phyloP scores from a whole-genome alignment of 768 basidiomycete genomes.

The Neoboletus magnificus region DNA sequence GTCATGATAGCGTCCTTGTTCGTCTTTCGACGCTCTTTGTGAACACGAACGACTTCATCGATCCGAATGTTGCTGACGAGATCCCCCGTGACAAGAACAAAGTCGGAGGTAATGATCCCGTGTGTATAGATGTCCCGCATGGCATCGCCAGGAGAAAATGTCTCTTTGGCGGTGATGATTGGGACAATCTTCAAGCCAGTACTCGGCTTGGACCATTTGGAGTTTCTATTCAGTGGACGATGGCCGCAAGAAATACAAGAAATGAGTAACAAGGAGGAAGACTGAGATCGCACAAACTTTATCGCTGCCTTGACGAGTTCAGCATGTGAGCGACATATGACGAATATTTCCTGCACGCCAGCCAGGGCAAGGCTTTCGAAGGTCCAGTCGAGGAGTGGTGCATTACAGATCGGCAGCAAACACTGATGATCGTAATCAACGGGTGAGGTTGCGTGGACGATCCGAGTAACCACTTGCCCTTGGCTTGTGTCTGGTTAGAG shows the following conservation, averaged over 20 bases:
- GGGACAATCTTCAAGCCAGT: conserved; percentile 81
- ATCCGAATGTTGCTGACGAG: conserved; percentile 92
- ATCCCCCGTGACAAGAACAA: conserved; percentile 88
- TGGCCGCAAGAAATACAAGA: background rate
- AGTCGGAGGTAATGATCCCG: conserved; percentile 86
- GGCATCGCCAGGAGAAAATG: conserved; percentile 86
- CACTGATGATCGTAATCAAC: conserved; percentile 49
- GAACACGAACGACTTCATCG: conserved; percentile 82
- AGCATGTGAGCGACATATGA: conserved; percentile 89
- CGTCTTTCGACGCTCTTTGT: conserved; percentile 80
- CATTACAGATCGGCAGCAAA: conserved; percentile 91
- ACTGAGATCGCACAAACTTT: conserved; percentile 48
- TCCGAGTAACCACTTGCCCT: conserved; percentile 51
- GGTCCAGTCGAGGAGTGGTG: conserved; percentile 92
- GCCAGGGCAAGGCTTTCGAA: conserved; percentile 93
- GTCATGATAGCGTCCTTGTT: conserved; percentile 97
- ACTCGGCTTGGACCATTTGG: conserved; percentile 80
- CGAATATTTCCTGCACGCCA: conserved; percentile 94
- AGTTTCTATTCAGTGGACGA: conserved; percentile 47
- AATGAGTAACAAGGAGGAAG: conserved; percentile 12
- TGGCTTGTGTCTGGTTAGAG: conserved; percentile 84
- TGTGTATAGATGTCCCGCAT: conserved; percentile 93
- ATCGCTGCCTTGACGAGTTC: conserved; percentile 83
- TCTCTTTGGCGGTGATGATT: conserved; percentile 81
- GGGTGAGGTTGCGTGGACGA: conserved; percentile 13